Evolutionary conservation across 345 rosid species (phyloP).

Genomic region (Eucalyptus sp.): DNA sequence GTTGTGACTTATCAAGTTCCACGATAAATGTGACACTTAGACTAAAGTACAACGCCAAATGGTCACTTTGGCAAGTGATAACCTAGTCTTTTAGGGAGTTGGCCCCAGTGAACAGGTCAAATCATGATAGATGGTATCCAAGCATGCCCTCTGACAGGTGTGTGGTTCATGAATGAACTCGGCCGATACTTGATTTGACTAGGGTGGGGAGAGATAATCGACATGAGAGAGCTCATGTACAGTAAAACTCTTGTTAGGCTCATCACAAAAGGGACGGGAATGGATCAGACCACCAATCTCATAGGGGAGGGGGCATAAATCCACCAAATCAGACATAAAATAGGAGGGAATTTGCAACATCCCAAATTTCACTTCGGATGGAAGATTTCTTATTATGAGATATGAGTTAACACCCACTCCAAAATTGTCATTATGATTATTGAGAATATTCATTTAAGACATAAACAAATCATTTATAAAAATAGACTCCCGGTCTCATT

Average conservation of each 20-base stretch:
- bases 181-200: not conserved
- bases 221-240: not conserved
- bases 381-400: not conserved
- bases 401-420: not conserved
- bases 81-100: not conserved
- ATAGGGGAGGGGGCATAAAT: not conserved
- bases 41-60: accelerated
- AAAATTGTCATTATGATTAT: not conserved
- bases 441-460: not conserved
- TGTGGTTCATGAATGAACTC: not conserved
- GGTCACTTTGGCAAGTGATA: not conserved
- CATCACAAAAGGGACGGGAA: not conserved
- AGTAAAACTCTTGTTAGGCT: not conserved
- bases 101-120: not conserved
- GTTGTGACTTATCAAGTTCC: not conserved
- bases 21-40: not conserved
- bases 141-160: not conserved
- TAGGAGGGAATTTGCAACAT: not conserved
- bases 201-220: not conserved
- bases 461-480: not conserved
- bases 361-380: not conserved
- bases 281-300: not conserved
- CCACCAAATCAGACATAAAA: not conserved
- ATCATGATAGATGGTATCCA: not conserved
- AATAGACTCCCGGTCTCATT: not conserved